Percentiles rank a stretch among this genome's conserved stretches.
phyloP scores from a whole-genome alignment of 495 filamentous ascomycete species.

The Pyronema omphalodes region DNA sequence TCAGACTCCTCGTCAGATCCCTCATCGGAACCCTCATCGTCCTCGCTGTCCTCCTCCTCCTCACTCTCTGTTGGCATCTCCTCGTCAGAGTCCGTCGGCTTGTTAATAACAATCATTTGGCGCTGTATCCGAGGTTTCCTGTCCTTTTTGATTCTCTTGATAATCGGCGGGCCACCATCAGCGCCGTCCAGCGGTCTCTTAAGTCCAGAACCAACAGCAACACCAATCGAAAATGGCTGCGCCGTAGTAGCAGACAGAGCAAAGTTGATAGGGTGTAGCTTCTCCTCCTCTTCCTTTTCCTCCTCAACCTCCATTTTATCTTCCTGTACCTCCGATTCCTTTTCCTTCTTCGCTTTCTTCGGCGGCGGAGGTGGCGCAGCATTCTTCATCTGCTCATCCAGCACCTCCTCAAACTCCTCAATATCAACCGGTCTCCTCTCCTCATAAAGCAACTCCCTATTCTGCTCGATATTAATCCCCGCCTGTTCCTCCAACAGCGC shows the following conservation, averaged over 20 bases:
- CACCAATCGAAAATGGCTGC: neutral
- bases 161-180: slow-evolving; percentile 54
- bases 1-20: slow-evolving; percentile 8
- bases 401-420: neutral
- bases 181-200: slow-evolving; percentile 72
- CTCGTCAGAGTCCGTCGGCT: neutral
- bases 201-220: slow-evolving; percentile 53
- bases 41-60: neutral
- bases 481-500: slow-evolving; percentile 40
- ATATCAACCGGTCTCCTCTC: slow-evolving; percentile 13
- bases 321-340: slow-evolving; percentile 13
- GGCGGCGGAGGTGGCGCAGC: neutral
- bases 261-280: no score
- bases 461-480: slow-evolving; percentile 35
- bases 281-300: neutral
- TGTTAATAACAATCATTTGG: slow-evolving; percentile 9
- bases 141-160: slow-evolving; percentile 45
- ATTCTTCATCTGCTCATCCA: slow-evolving; percentile 1
- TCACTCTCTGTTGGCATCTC: slow-evolving; percentile 1
- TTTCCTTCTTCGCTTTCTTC: slow-evolving; percentile 25
- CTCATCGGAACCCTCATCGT: neutral
- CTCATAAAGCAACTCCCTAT: slow-evolving; percentile 31
- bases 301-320: neutral
- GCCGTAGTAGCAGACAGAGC: neutral
- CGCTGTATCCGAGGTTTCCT: slow-evolving; percentile 11